phyloP scores from a whole-genome alignment of 441 rosid genomes.

The Kokia cookei region DNA sequence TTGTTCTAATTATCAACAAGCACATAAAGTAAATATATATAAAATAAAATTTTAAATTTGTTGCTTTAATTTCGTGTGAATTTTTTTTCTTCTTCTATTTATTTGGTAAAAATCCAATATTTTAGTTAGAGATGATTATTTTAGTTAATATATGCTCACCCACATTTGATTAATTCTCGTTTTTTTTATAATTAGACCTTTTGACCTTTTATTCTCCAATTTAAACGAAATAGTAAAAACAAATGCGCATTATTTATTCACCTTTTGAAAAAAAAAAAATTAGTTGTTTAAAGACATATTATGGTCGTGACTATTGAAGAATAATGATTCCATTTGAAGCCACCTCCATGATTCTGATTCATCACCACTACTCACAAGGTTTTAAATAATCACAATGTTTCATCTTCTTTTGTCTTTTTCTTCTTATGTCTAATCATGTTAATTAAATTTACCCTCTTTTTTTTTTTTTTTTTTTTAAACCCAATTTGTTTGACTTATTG shows the following conservation, averaged over 20 bases:
- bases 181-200: not conserved
- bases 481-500: too few species aligned
- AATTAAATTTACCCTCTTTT: too few species aligned
- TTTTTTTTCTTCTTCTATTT: too few species aligned
- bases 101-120: too few species aligned
- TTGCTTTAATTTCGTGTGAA: too few species aligned
- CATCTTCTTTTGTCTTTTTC: not conserved
- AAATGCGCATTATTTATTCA: not conserved
- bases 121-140: too few species aligned
- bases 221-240: not conserved
- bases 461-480: too few species aligned
- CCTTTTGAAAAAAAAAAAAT: not conserved
- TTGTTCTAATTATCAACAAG: too few species aligned
- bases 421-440: not conserved
- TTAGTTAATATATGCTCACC: too few species aligned
- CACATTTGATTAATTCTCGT: not conserved
- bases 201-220: not conserved
- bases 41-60: too few species aligned
- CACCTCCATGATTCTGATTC: not conserved
- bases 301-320: not conserved
- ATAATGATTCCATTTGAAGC: not conserved
- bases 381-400: not conserved
- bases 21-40: too few species aligned
- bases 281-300: not conserved
- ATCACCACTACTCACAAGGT: not conserved